phyloP scores from a whole-genome alignment of 306 rosid genomes.

The Datisca glomerata region DNA sequence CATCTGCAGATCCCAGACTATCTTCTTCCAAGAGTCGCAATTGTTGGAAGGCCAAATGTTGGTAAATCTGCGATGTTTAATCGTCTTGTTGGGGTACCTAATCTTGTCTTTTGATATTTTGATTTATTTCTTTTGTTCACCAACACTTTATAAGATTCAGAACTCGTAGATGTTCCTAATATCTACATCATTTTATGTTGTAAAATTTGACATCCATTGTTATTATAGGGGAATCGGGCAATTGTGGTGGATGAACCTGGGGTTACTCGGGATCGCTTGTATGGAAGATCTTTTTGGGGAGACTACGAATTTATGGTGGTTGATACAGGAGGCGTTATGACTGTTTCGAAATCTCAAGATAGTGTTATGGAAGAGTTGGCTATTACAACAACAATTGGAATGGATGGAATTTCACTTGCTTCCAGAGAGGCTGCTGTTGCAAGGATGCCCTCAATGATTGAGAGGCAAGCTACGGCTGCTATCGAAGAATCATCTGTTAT shows the following conservation, averaged over 20 bases:
- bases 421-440: constrained; percentile 89
- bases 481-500: constrained; percentile 86
- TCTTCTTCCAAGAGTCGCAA: constrained; percentile 77
- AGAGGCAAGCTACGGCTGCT: constrained; percentile 83
- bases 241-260: constrained; percentile 98
- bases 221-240: constrained; percentile 73
- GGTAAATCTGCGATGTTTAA: constrained; percentile 93
- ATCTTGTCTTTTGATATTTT: constrained; percentile 13
- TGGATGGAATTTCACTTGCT: constrained; percentile 94
- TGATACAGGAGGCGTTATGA: constrained; percentile 92
- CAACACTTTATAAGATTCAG: constrained; percentile 6
- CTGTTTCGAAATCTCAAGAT: constrained; percentile 66
- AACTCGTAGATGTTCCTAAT: background rate
- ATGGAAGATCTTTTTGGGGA: constrained; percentile 95
- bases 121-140: constrained; percentile 6
- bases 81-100: constrained; percentile 87
- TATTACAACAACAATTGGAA: constrained; percentile 77
- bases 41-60: constrained; percentile 95
- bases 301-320: constrained; percentile 81
- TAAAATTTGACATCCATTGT: background rate
- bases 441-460: constrained; percentile 97
- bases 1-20: constrained; percentile 69
- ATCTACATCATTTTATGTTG: background rate
- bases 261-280: constrained; percentile 91
- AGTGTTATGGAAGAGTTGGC: constrained; percentile 77